A percentile compares a stretch with the other conserved stretches of the same genome.
phyloP scores from a whole-genome alignment of 441 rosid genomes.

The Dalechampia spathulata region DNA sequence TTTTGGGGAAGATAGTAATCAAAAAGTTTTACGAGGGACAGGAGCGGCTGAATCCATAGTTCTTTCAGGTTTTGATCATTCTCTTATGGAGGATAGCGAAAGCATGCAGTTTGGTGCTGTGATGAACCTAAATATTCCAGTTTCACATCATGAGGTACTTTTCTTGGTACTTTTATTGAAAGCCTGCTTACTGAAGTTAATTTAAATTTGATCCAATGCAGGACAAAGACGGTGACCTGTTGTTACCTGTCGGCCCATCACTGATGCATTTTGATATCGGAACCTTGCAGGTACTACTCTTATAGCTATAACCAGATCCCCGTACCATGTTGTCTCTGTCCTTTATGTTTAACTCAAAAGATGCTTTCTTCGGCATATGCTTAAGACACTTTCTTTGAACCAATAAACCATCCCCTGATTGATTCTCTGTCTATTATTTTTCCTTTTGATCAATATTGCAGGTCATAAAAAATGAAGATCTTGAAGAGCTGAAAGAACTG shows the following conservation, averaged over 20 bases:
- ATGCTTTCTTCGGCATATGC: too few relatives aligned
- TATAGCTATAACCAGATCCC: constrained; percentile 4
- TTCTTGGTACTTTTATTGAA: constrained; percentile 17
- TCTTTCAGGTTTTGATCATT: constrained; percentile 28
- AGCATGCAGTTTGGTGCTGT: constrained; percentile 55
- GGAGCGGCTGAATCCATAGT: constrained; percentile 17
- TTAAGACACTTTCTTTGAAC: too few relatives aligned
- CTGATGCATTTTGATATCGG: constrained; percentile 46
- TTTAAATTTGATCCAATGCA: constrained; percentile 21
- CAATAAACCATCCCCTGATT: too few relatives aligned
- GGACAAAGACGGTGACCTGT: constrained; percentile 38
- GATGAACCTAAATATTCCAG: constrained; percentile 42
- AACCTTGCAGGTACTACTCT: constrained; percentile 63
- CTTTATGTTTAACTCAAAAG: too few relatives aligned
- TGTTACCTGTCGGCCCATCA: constrained; percentile 50
- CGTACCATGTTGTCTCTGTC: neutral
- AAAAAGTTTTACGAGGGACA: constrained; percentile 19
- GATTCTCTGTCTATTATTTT: neutral
- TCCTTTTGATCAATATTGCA: constrained; percentile 14
- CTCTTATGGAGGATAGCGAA: constrained; percentile 40
- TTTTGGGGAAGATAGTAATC: constrained; percentile 26
- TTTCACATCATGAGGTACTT: constrained; percentile 57
- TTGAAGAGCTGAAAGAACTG: constrained; percentile 86
- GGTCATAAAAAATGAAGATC: constrained; percentile 89
- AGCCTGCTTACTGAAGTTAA: constrained; percentile 13